phyloP scores from a whole-genome alignment of 2,329 filamentous ascomycete species.

The Colletotrichum sp. region DNA sequence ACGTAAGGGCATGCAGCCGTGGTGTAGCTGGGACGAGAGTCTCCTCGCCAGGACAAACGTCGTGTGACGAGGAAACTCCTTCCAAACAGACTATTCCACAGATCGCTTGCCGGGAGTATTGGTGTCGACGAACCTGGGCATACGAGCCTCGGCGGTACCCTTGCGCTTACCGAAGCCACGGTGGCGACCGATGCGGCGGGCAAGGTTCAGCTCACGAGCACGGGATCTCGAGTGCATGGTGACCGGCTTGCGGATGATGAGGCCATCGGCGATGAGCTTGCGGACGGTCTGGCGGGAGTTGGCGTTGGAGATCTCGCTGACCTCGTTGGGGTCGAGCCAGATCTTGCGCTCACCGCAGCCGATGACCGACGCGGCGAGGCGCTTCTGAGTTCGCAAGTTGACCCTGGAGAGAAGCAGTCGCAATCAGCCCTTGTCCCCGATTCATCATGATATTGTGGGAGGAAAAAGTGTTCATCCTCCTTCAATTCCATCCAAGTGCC shows the following conservation, averaged over 20 bases:
- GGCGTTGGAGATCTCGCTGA: conserved; percentile 99
- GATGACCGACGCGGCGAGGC: conserved; percentile 97
- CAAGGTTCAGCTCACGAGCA: conserved; percentile 92
- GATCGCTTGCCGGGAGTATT: neutral
- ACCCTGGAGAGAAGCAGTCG: conserved; percentile 67
- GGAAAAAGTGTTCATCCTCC: neutral
- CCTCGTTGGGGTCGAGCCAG: conserved; percentile 99
- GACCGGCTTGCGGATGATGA: conserved; percentile 99
- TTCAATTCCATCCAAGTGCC: neutral
- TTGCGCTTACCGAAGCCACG: conserved; percentile 99
- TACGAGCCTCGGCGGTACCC: conserved; percentile 99
- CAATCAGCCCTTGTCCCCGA: conserved; percentile 19
- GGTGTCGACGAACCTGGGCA: conserved; percentile 79
- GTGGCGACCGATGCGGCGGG: conserved; percentile 95
- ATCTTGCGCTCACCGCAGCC: conserved; percentile 99
- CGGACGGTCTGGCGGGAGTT: conserved; percentile 99
- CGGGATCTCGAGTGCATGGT: conserved; percentile 99
- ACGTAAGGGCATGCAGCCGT: neutral
- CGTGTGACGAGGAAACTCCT: neutral
- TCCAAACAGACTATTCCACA: neutral
- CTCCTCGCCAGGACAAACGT: neutral
- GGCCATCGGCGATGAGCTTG: conserved; percentile 99
- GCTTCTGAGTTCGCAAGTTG: conserved; percentile 99
- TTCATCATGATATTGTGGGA: neutral
- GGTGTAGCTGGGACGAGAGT: neutral